Evolutionary conservation across 2,329 filamentous ascomycete genomes (phyloP).

Genomic region (Phoma sp.): DNA sequence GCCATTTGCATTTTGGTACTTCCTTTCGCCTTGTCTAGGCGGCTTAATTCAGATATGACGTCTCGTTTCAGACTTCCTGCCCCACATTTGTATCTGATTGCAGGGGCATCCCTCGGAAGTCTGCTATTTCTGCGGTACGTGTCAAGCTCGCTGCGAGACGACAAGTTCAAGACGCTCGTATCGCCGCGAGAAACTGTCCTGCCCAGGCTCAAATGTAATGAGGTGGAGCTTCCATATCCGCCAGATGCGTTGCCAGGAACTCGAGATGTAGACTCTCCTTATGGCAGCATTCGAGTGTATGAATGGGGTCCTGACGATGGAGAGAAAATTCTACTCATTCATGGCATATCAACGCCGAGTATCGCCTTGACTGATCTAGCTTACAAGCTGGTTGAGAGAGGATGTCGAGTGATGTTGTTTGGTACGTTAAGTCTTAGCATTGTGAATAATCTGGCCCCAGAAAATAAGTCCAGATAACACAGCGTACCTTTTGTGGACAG

Average conservation of each 20-base stretch:
- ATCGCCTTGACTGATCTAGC: slow-evolving; percentile 73
- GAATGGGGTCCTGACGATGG: slow-evolving; percentile 80
- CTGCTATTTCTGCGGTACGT: slow-evolving; percentile 34
- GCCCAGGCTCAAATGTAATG: slow-evolving; percentile 31
- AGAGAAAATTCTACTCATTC: slow-evolving; percentile 75
- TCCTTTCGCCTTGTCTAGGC: slow-evolving; percentile 20
- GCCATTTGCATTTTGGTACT: slow-evolving; percentile 2
- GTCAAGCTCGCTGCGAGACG: slow-evolving; percentile 25
- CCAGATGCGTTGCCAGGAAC: slow-evolving; percentile 73
- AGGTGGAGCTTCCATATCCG: slow-evolving; percentile 64
- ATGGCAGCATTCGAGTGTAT: slow-evolving; percentile 75
- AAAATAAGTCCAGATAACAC: too few relatives aligned
- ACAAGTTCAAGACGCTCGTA: slow-evolving; percentile 22
- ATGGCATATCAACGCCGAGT: slow-evolving; percentile 82
- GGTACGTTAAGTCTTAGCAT: slow-evolving; percentile 53
- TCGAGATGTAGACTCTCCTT: slow-evolving; percentile 72
- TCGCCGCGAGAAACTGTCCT: slow-evolving; percentile 42
- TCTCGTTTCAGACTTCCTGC: slow-evolving; percentile 28
- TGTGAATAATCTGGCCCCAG: background rate
- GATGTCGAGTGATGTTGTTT: slow-evolving; percentile 81
- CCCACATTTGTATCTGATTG: slow-evolving; percentile 30
- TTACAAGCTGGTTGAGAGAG: slow-evolving; percentile 67
- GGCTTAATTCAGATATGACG: slow-evolving; percentile 18
- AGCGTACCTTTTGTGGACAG: too few relatives aligned
- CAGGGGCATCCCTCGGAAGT: slow-evolving; percentile 37